A percentile compares a stretch with the other conserved stretches of the same genome.
These are phyloP conservation scores for Sporobolomyces phaffii DNA, from an alignment of 768 basidiomycete genomes.

Conservation along the genomic window DNA sequence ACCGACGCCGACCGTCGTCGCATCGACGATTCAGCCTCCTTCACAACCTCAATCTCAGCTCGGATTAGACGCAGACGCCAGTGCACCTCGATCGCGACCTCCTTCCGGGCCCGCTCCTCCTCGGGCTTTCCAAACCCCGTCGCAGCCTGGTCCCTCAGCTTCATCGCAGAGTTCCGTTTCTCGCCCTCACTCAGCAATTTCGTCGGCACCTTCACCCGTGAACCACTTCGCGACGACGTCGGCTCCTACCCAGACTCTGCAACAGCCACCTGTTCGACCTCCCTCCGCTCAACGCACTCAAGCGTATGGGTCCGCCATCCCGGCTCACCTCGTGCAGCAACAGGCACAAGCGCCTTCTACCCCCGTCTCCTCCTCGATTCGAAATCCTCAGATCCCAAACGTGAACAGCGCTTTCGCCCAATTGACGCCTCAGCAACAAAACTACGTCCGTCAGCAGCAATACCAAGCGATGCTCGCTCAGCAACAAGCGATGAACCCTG, in stretches of 20 bases:
- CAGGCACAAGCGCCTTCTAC: background rate
- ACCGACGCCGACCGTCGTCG: background rate
- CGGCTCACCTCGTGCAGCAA: constrained; percentile 25
- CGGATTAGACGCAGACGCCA: background rate
- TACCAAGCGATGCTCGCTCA: constrained; percentile 10
- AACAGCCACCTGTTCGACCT: constrained; percentile 33
- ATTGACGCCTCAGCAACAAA: constrained; percentile 31
- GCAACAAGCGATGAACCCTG: constrained; percentile 14
- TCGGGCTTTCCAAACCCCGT: background rate
- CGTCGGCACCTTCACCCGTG: no score
- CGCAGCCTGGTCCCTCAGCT: background rate
- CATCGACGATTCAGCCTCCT: no score
- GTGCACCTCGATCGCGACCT: background rate
- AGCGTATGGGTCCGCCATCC: constrained; percentile 23
- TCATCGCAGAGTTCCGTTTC: background rate
- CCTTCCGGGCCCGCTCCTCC: background rate
- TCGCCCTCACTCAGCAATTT: no score
- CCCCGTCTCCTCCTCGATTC: background rate
- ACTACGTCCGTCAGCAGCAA: constrained; percentile 27
- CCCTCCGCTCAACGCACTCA: constrained; percentile 18
- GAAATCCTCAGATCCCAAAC: background rate
- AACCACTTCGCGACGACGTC: no score
- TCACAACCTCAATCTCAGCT: background rate
- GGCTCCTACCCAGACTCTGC: no score
- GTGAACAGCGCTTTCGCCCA: background rate